Base-by-base conservation (phyloP, 306 rosid species). In the Vigna angularis region DNA sequence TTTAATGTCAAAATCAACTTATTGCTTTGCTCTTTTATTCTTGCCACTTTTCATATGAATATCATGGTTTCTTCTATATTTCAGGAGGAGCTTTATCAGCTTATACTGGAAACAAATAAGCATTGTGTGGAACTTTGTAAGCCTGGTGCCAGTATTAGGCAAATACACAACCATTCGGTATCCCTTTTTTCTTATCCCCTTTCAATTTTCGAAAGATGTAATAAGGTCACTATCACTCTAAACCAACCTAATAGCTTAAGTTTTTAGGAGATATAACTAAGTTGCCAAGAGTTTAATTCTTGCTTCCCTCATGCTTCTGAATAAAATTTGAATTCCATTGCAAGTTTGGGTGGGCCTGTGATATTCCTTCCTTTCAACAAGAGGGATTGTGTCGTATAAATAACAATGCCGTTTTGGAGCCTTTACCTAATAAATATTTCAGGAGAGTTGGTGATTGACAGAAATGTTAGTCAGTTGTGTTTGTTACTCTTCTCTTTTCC, bases 31-130 rank as follows among this genome's bases (percentile, higher is more conserved):
- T 55, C 14, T 69, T 73, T 50, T 38, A 76, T 63, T 69, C 24
- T 53, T 12, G 12, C 28, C 44, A 28, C 34, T 53, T 79, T 74
- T 79, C 73, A 79, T 70, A 22, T 49, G 30, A 47, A 64, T 69
- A 38, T 9, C 57, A 70, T 32, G 24, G 63, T 70, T 70, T 78
- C 50, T 66, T 79, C 53, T 71, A 73, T 71, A 66, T 87, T 73
- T 83, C 94, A 95, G 99, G 93, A 88, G 73, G 99, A 89, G 78
- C 93, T 95, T 74, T 93, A 93, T 84, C 90, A 89, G 68, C 98
- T 95, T 79, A 86, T 95, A 83, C 81, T 93, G 62, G 90, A 75
- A 84, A 89, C 98, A 15, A 91, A 86, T 80, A 93, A 93, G 89
- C 87, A 76, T 70, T 91, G 93, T 64, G 79, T 95, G 84, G 86